Evolutionary conservation across 2,329 filamentous ascomycete species (phyloP).

Genomic region (Sordariomycetes sp.): DNA sequence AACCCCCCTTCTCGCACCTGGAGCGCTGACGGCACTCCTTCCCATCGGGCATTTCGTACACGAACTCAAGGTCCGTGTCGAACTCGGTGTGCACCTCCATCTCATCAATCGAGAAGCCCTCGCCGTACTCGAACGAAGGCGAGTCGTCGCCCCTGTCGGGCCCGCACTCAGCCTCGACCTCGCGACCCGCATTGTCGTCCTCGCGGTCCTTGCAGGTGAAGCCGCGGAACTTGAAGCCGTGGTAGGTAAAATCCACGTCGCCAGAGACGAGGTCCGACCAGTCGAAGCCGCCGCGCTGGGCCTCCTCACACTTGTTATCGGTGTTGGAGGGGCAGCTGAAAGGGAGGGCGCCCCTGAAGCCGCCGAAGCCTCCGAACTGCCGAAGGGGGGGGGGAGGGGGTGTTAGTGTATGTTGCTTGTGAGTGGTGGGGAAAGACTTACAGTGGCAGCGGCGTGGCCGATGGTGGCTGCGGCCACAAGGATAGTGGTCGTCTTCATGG

Average conservation of each 20-base stretch:
- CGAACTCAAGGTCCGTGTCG: slow-evolving; percentile 70
- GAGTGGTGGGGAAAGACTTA: slow-evolving; percentile 8
- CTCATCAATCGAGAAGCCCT: slow-evolving; percentile 58
- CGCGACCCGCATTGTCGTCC: slow-evolving; percentile 38
- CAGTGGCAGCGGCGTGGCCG: slow-evolving; percentile 34
- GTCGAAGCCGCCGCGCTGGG: slow-evolving; percentile 58
- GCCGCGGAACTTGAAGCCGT: slow-evolving; percentile 61
- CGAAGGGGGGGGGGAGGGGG: background rate
- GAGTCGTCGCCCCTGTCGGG: slow-evolving; percentile 33
- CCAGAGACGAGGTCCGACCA: slow-evolving; percentile 53
- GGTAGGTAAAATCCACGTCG: slow-evolving; percentile 45
- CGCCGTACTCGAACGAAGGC: slow-evolving; percentile 38
- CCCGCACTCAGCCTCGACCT: slow-evolving; percentile 42
- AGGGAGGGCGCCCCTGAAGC: slow-evolving; percentile 17
- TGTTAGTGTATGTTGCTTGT: slow-evolving; percentile 10
- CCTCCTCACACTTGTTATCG: slow-evolving; percentile 61
- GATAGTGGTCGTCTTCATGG: slow-evolving; percentile 38
- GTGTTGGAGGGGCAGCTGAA: slow-evolving; percentile 60
- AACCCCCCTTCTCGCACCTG: slow-evolving; percentile 53
- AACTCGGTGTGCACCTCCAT: slow-evolving; percentile 63
- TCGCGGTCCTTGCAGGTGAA: slow-evolving; percentile 59
- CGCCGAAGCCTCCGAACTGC: slow-evolving; percentile 8
- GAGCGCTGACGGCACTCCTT: slow-evolving; percentile 68
- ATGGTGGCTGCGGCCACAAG: slow-evolving; percentile 36
- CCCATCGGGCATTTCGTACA: slow-evolving; percentile 77